Percentiles rank a stretch among this genome's conserved stretches.
phyloP scores from a whole-genome alignment of 129 eudicot species.

The Arctium minus region DNA sequence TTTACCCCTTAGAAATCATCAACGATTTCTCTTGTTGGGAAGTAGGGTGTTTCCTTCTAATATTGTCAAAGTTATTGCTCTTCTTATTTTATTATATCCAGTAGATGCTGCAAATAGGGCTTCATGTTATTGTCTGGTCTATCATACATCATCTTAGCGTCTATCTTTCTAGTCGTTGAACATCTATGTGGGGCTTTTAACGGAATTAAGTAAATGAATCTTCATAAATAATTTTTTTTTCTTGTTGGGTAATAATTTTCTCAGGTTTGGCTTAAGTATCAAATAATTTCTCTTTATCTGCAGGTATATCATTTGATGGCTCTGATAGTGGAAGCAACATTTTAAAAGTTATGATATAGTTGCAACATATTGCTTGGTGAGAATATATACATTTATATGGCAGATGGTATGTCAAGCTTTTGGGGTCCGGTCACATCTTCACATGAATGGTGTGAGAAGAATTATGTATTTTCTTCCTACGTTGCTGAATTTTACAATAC shows the following conservation, averaged over 20 bases:
- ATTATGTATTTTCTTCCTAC: conserved; percentile 41
- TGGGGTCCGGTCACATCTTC: conserved; percentile 66
- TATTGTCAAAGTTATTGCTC: not conserved
- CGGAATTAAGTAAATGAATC: not conserved
- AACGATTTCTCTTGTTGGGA: not conserved
- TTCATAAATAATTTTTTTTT: not conserved
- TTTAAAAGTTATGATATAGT: conserved; percentile 23
- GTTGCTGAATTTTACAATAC: conserved; percentile 59
- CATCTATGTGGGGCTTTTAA: not conserved
- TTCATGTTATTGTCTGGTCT: not conserved
- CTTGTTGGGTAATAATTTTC: conserved; percentile 2
- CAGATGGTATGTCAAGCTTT: conserved; percentile 46
- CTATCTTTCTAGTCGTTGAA: not conserved
- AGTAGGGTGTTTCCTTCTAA: not conserved
- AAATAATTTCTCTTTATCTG: conserved; percentile 1
- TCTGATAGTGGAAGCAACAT: conserved; percentile 1
- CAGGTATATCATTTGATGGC: conserved; percentile 22
- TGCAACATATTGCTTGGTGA: conserved; percentile 8
- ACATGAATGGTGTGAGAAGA: conserved; percentile 57
- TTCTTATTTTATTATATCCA: not conserved
- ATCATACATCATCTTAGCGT: not conserved
- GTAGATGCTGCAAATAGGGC: not conserved
- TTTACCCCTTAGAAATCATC: not conserved
- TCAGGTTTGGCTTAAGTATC: not conserved
- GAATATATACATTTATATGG: conserved; percentile 24